Evolutionary conservation across 768 basidiomycete genomes (phyloP).

Genomic region (Tulasnella sp.): DNA sequence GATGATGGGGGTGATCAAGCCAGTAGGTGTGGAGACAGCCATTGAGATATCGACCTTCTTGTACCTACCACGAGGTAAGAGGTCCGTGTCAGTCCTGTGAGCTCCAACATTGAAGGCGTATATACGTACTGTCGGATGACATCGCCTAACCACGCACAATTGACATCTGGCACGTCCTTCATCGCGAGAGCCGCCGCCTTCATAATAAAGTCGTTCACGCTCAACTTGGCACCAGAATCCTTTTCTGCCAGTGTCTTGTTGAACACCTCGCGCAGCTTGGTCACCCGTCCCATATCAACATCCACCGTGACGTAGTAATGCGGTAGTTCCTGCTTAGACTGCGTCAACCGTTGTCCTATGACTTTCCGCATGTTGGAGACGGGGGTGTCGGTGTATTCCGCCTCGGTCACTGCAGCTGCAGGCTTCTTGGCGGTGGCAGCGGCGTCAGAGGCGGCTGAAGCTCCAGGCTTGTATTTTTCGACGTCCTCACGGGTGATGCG

Average conservation of each 20-base stretch:
- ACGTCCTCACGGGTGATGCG: constrained; percentile 92
- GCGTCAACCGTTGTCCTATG: constrained; percentile 79
- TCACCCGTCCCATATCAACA: constrained; percentile 89
- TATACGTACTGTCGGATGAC: constrained; percentile 75
- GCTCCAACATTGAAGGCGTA: neutral
- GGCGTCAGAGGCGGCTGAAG: constrained; percentile 34
- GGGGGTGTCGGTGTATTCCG: constrained; percentile 80
- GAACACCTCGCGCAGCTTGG: constrained; percentile 91
- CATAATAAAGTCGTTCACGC: constrained; percentile 96
- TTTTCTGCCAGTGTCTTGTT: constrained; percentile 78
- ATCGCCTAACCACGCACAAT: constrained; percentile 96
- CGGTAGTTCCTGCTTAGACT: constrained; percentile 90
- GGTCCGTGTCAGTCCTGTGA: neutral
- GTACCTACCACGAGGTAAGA: constrained; percentile 39
- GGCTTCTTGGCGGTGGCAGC: constrained; percentile 36
- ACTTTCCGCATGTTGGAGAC: constrained; percentile 88
- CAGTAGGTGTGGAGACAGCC: constrained; percentile 90
- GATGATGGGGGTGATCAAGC: constrained; percentile 94
- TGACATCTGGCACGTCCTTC: constrained; percentile 90
- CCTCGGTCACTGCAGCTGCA: constrained; percentile 34
- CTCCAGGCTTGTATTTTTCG: constrained; percentile 64
- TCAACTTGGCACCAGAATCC: constrained; percentile 63
- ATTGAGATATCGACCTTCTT: constrained; percentile 95
- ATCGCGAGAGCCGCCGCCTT: constrained; percentile 89
- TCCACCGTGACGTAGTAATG: constrained; percentile 96